Evolutionary conservation across 164 flowering plant species (phyloP), one percentile per base, ranked within the genome.

Genomic region (Cinnamomum chago): DNA sequence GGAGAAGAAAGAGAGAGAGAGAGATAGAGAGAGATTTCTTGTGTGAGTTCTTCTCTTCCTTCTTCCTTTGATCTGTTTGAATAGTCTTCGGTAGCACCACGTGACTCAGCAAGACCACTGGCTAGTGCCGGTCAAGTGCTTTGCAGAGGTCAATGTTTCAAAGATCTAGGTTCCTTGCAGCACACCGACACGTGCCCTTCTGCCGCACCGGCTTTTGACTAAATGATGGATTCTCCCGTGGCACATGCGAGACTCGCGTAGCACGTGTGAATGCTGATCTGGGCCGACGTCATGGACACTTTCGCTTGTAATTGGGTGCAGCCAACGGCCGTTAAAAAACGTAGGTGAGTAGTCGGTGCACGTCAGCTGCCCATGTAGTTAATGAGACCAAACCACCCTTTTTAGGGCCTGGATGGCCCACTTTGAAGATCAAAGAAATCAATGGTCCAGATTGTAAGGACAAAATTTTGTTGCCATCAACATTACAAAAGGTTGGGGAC

Each of bases 191-290:
- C 84, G 87, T 81, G 83, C 70, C 76, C 1, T 14, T 17, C 2
- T 14, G 0, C 25, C 77, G 81, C 84, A 79, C 84, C 85, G 83
- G 71, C 81, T 62, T 85, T 83, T 85, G 85, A 85, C 85, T 79
- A 72, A 65, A 40, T 66, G 82, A 72, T 74, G 25, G n/a, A 79
- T 74, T 73, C 35, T 51, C 5, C 28, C 28, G 50, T 27, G 79
- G 71, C 83, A 77, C 79, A 79, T 82, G 86, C 73, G 68, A 50
- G 66, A 25, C 2, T 20, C 5, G 4, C 11, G 18, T 33, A 5
- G 11, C 22, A 67, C 69, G 69, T 67, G 69, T 13, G 35, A 10
- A 14, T 27, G 50, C 69, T 67, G 74, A 75, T 67, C 70, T 35
- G 5, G 2, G 67, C 14, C 51, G 50, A 68, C 72, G 79, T 76